Evolutionary conservation across 1,284 basidiomycete genomes (phyloP).

Genomic region (Austroboletus novae-zelandiae): DNA sequence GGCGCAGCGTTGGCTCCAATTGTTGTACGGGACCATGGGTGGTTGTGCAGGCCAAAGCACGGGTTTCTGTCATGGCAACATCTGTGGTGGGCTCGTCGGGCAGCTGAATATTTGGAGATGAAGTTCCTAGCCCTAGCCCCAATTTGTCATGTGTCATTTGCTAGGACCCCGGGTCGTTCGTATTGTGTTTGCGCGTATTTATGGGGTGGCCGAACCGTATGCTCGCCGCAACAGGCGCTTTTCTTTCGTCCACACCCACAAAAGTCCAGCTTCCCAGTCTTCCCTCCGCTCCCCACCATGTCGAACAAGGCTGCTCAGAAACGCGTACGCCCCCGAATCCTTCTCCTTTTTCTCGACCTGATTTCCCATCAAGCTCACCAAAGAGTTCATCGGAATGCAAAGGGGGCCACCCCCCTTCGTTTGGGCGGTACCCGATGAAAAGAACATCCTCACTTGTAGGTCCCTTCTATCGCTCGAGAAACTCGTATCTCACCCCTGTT

Average conservation of each 20-base stretch:
- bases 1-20: no score
- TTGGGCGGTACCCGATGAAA: slow-evolving; percentile 92
- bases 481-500: slow-evolving; percentile 1
- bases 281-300: slow-evolving; percentile 41
- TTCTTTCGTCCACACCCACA: slow-evolving; percentile 24
- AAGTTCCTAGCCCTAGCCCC: slow-evolving; percentile 26
- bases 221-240: slow-evolving; percentile 26
- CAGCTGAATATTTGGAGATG: no score
- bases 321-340: slow-evolving; percentile 52
- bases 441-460: slow-evolving; percentile 89
- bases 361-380: slow-evolving; percentile 57
- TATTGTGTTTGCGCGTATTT: slow-evolving; percentile 28
- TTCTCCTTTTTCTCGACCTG: background rate
- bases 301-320: slow-evolving; percentile 82
- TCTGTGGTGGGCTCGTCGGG: background rate
- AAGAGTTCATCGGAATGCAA: slow-evolving; percentile 94
- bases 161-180: background rate
- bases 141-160: background rate
- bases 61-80: slow-evolving; percentile 14
- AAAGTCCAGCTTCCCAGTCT: background rate
- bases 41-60: no score
- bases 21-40: no score
- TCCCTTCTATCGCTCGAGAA: slow-evolving; percentile 13
- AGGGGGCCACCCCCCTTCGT: slow-evolving; percentile 91
- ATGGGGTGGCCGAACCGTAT: slow-evolving; percentile 22